These are phyloP conservation scores for Talaromyces sp. DNA, from an alignment of 2,329 filamentous ascomycete genomes.

Conservation along the genomic window DNA sequence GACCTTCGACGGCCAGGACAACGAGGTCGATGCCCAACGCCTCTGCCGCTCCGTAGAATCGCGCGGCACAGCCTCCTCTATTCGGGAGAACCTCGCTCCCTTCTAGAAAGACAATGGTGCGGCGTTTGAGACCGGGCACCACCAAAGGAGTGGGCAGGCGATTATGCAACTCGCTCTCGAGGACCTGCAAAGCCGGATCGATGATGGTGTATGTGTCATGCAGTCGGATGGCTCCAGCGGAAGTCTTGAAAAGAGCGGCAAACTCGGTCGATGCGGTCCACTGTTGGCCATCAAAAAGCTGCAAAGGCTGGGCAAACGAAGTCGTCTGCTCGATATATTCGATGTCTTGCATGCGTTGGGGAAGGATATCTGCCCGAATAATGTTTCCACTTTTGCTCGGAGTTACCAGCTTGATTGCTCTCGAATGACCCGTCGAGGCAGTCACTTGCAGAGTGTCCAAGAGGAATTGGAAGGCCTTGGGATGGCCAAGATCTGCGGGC, in stretches of 20 bases:
- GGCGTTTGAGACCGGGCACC: neutral
- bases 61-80: neutral
- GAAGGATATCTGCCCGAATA: slow-evolving; percentile 8
- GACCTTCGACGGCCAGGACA: slow-evolving; percentile 31
- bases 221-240: neutral
- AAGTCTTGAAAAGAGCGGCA: neutral
- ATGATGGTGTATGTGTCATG: neutral
- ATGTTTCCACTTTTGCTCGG: slow-evolving; percentile 8
- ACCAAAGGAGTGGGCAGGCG: slow-evolving; percentile 18
- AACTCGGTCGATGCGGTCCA: neutral
- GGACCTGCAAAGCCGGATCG: neutral
- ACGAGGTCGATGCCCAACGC: slow-evolving; percentile 34
- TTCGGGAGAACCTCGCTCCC: slow-evolving; percentile 1
- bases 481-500: neutral
- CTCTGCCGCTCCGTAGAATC: slow-evolving; percentile 18
- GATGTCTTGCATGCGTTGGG: slow-evolving; percentile 6
- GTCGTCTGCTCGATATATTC: slow-evolving; percentile 5
- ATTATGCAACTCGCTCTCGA: slow-evolving; percentile 14
- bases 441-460: neutral
- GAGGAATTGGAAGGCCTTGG: neutral
- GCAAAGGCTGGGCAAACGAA: slow-evolving; percentile 4
- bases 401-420: slow-evolving; percentile 5
- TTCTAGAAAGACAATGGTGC: slow-evolving; percentile 6
- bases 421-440: neutral
- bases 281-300: neutral